Evolutionary conservation across 176 grass and related monocot species (phyloP).

Genomic region (Carex myosuroides): DNA sequence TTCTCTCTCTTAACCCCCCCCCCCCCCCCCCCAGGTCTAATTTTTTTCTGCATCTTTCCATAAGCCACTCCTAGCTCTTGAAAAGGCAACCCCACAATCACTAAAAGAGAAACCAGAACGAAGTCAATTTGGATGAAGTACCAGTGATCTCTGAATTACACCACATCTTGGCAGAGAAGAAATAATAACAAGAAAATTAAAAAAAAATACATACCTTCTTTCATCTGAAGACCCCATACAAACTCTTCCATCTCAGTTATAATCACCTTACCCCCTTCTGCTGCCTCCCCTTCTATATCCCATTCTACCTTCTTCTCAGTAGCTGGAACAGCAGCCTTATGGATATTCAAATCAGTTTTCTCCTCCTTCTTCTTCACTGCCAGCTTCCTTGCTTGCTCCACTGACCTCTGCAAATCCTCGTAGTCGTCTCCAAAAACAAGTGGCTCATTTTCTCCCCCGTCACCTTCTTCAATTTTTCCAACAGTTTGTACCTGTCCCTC

Average conservation of each 20-base stretch:
- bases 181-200: neutral
- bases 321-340: constrained; percentile 42
- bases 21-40: neutral
- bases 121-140: neutral
- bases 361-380: constrained; percentile 63
- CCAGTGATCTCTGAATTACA: neutral
- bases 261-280: constrained; percentile 60
- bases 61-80: neutral
- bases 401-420: constrained; percentile 77
- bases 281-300: constrained; percentile 12
- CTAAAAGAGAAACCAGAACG: neutral
- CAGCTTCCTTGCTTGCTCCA: constrained; percentile 83
- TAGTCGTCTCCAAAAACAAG: constrained; percentile 90
- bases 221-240: constrained; percentile 72
- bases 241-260: constrained; percentile 94
- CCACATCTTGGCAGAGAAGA: neutral
- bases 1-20: neutral
- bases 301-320: constrained; percentile 48
- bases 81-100: neutral
- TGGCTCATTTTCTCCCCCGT: neutral
- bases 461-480: constrained; percentile 31
- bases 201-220: constrained; percentile 42
- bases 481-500: constrained; percentile 36
- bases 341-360: constrained; percentile 38
- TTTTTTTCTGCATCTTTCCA: neutral